Evolutionary conservation across 2,329 filamentous ascomycete species (phyloP), one percentile per base, ranked within the genome.

Genomic region (Fusarium illudens): DNA sequence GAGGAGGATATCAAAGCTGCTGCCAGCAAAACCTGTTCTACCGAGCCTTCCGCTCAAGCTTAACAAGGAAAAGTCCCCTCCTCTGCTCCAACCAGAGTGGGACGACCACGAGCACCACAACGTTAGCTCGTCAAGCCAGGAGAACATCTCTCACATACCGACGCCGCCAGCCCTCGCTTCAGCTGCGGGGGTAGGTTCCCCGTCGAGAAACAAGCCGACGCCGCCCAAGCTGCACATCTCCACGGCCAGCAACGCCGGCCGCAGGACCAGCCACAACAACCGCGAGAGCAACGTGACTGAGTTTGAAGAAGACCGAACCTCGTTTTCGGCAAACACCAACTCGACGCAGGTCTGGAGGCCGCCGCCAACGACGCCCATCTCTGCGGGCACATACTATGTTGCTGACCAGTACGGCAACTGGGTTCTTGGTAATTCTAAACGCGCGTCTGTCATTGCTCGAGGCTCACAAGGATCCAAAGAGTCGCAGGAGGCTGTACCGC

Each of bases 391-490:
- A 1, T 80, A 81, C 44, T 87, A 86, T 66, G 79, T 86, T 48
- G 81, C 84, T 32, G 84, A 87, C 70, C 82, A 80, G 71, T 79
- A 79, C 66, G 83, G 84, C 1, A 87, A 87, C 70, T 87, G 85
- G 85, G 79, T 85, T 15, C 77, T 86, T 8, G 79, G 80, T 33
- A 82, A 81, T 61, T 67, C 77, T 6, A 75, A 75, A 42, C 75
- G 75, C 33, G 68, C 71, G 17, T 67, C 69, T 33, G 64, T 72
- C 50, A 60, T 74, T 44, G 74, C 71, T 19, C 68, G 75, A 30
- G 64, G 67, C 33, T 61, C 62, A 7, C 67, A 70, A 13, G 65
- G 64, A 30, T 63, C 64, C 50, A 50, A 65, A 52, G 49, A 36
- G 46, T 32, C 59, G 36, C 67, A 65, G 37, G 44, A 63, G 48